These are phyloP conservation scores for Cornus controversa DNA, from an alignment of 148 eudicot species.

Conservation along the genomic window DNA sequence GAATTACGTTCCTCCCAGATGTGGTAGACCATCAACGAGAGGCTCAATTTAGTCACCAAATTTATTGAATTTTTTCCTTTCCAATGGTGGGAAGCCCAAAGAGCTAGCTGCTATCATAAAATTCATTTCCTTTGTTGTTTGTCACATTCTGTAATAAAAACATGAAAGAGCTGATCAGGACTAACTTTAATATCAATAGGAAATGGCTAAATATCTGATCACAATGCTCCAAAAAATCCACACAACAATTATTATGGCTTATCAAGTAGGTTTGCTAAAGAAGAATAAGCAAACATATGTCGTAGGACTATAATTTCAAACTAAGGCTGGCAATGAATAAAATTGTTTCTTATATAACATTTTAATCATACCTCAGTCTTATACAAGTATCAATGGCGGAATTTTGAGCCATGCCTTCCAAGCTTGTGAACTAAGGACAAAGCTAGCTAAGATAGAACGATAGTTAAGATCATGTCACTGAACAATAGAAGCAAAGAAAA, in stretches of 20 bases:
- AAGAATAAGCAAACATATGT: neutral
- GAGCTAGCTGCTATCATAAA: too few species aligned
- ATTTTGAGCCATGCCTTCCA: constrained; percentile 77
- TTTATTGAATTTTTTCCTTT: too few species aligned
- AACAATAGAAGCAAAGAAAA: neutral
- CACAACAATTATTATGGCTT: too few species aligned
- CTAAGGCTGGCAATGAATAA: neutral
- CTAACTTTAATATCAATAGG: neutral
- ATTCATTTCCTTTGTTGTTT: too few species aligned
- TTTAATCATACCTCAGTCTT: constrained; percentile 72
- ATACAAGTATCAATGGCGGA: constrained; percentile 74
- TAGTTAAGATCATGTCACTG: neutral
- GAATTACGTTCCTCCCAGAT: too few species aligned
- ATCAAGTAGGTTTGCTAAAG: too few species aligned
- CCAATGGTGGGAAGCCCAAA: too few species aligned
- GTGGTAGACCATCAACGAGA: too few species aligned
- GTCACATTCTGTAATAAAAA: constrained; percentile 71
- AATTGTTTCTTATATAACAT: too few species aligned
- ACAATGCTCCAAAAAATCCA: neutral
- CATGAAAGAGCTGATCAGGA: neutral
- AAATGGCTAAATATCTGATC: neutral
- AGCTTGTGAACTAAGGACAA: constrained; percentile 58
- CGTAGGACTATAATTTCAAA: neutral
- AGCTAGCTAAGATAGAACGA: neutral
- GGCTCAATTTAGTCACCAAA: too few species aligned